phyloP scores from a whole-genome alignment of 1,139 yeast species.

The Scheffersomyces parashehatae region DNA sequence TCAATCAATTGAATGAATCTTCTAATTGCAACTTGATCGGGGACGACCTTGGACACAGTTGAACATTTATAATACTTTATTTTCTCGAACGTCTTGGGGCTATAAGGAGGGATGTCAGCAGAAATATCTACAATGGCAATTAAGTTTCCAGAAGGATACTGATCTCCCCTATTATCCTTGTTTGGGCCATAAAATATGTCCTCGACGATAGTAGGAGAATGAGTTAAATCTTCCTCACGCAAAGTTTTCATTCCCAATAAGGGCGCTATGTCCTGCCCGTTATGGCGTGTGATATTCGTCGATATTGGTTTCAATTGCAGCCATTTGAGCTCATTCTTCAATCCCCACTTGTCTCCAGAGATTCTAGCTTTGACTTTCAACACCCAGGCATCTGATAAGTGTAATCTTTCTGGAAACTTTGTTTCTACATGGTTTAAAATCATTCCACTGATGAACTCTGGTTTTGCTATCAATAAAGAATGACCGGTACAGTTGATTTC shows the following conservation, averaged over 20 bases:
- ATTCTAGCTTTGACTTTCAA: conserved; percentile 59
- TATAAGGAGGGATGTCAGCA: conserved; percentile 75
- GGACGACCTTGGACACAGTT: conserved; percentile 77
- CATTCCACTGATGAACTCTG: conserved; percentile 64
- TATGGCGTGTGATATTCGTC: conserved; percentile 37
- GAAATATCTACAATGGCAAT: conserved; percentile 71
- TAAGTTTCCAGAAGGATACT: conserved; percentile 35
- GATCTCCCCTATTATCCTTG: conserved; percentile 23
- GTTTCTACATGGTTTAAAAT: conserved; percentile 59
- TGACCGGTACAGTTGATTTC: conserved; percentile 64
- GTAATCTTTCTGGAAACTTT: conserved; percentile 47
- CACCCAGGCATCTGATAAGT: conserved; percentile 66
- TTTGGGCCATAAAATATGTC: conserved; percentile 32
- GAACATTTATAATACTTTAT: conserved; percentile 70
- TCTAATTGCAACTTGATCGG: conserved; percentile 61
- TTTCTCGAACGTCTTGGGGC: conserved; percentile 54
- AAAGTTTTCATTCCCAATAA: conserved; percentile 76
- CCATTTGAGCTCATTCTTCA: conserved; percentile 78
- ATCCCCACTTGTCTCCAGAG: conserved; percentile 75
- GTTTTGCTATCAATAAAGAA: conserved; percentile 62
- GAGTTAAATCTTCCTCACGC: conserved; percentile 61
- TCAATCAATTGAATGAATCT: conserved; percentile 58
- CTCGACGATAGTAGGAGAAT: conserved; percentile 61
- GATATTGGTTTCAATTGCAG: conserved; percentile 54
- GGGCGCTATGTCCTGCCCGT: conserved; percentile 41